Evolutionary conservation across 2,329 filamentous ascomycete species (phyloP), one percentile per base, ranked within the genome.

Genomic region (Fusarium sp.): DNA sequence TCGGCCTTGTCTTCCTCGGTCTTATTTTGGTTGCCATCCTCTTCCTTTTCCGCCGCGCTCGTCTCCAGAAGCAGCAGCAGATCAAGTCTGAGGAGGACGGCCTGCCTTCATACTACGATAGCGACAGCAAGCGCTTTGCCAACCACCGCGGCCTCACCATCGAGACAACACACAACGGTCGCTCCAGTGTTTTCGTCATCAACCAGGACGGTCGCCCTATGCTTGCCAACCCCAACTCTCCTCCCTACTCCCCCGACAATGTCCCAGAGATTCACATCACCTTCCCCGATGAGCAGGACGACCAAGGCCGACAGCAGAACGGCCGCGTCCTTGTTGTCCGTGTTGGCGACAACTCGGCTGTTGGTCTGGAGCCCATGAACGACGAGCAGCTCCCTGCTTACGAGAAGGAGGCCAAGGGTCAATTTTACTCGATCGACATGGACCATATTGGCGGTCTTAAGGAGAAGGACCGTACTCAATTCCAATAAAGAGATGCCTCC

Each of bases 181-280:
- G 86, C 72, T 89, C 90, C 59, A 93, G 93, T 67, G 86, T 96
- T 72, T 87, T 94, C 66, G 88, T 96, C 75, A 92, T 94, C 79
- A 89, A 92, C 76, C 91, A 93, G 80, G 94, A 96, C 81, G 89
- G 91, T 69, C 83, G 86, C 78, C 89, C 89, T 71, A 90, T 97
- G 82, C 89, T 95, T 73, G 87, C 90, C 71, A 92, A 92, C 81
- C 92, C 92, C 32, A 85, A 87, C 65, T 91, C 90, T 69, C 91
- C 93, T 18, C 92, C 95, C 24, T 85, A 91, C 75, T 93, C 91
- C 47, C 91, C 92, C n/a, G 93, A 89, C 81, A 91, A 92, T 73
- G 88, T 98, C 29, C 96, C 96, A 22, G 93, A 98, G 83, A 99
- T 99, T 77, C 94, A 95, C 82, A 97, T 99, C 81, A 98, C 96